phyloP scores from a whole-genome alignment of 345 rosid genomes.

The Citrus maxima region DNA sequence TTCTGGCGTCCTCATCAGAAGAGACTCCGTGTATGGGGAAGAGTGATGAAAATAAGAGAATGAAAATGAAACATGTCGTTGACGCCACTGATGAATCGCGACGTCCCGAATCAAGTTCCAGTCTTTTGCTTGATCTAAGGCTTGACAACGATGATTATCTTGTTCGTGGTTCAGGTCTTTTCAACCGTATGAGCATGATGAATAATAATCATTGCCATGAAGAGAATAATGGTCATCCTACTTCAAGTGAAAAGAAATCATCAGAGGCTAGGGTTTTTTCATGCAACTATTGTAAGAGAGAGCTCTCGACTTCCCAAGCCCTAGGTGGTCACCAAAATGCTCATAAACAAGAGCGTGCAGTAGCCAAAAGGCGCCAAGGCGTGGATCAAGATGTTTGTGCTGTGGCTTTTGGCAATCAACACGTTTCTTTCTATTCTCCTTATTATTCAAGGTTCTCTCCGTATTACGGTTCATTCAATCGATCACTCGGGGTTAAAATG shows the following conservation, averaged over 20 bases:
- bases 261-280: not conserved
- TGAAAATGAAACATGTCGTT: not conserved
- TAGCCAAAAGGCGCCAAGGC: slow-evolving; percentile 51
- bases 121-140: not conserved
- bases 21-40: not conserved
- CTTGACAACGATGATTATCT: not conserved
- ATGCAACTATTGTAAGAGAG: slow-evolving; percentile 25
- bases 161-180: no score
- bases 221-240: no score
- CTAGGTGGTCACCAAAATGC: slow-evolving; percentile 85
- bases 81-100: not conserved
- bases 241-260: not conserved
- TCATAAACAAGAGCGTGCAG: slow-evolving; percentile 61
- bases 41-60: not conserved
- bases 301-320: slow-evolving; percentile 64
- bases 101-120: not conserved
- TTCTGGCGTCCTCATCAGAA: not conserved
- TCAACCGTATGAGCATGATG: no score
- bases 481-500: slow-evolving; percentile 17
- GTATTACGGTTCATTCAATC: slow-evolving; percentile 16
- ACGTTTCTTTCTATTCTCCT: slow-evolving; percentile 9
- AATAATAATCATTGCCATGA: no score
- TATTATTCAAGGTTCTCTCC: slow-evolving; percentile 15
- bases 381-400: slow-evolving; percentile 7
- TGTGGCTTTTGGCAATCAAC: not conserved